Percentiles rank a stretch among this genome's conserved stretches.
These are phyloP conservation scores for Trypanosoma grayi DNA, from an alignment of 208 protist genomes.

Conservation along the genomic window DNA sequence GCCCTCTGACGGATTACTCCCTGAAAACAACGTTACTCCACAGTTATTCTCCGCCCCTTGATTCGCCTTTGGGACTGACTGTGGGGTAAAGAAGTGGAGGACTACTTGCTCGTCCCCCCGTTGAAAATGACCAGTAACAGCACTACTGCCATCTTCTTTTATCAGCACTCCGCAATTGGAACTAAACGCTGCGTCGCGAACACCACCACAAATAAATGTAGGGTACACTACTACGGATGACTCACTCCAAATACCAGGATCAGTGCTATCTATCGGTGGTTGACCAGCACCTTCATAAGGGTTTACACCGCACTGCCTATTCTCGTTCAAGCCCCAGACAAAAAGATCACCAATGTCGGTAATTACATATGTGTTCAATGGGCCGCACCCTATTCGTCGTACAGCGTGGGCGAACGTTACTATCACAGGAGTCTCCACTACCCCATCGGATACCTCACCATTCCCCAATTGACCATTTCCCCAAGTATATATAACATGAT, in stretches of 20 bases:
- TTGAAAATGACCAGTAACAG: slow-evolving; percentile 35
- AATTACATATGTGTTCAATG: slow-evolving; percentile 66
- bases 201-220: slow-evolving; percentile 32
- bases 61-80: not conserved
- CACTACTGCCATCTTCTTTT: slow-evolving; percentile 47
- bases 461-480: slow-evolving; percentile 47
- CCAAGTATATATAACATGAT: slow-evolving; percentile 64
- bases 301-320: slow-evolving; percentile 47
- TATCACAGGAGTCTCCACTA: slow-evolving; percentile 32
- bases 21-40: not conserved
- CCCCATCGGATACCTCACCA: not conserved
- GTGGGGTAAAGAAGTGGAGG: slow-evolving; percentile 31
- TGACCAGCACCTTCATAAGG: not conserved
- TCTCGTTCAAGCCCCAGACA: slow-evolving; percentile 69
- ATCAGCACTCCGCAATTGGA: slow-evolving; percentile 34
- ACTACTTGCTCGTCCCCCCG: slow-evolving; percentile 27
- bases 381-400: slow-evolving; percentile 62
- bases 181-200: slow-evolving; percentile 68
- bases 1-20: not conserved
- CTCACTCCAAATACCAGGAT: not conserved
- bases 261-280: not conserved
- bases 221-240: slow-evolving; percentile 25
- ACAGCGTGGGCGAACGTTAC: slow-evolving; percentile 49
- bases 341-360: slow-evolving; percentile 56
- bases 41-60: not conserved